Base-by-base conservation (phyloP, 768 basidiomycete genomes). In the Exsudoporus frostii region DNA sequence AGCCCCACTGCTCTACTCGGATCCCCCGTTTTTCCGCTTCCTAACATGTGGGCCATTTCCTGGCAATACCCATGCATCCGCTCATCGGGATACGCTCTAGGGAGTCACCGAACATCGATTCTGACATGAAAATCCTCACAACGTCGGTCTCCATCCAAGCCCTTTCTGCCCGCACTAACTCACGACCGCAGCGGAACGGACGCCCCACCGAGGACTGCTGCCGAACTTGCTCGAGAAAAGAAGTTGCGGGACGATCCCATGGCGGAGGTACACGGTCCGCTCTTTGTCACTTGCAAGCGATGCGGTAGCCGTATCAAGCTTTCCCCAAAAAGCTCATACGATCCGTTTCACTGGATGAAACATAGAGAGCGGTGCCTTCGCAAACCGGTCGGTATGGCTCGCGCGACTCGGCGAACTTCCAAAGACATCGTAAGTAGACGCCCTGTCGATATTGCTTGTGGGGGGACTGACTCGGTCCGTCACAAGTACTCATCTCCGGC, bases 291-390 rank as follows among this genome's bases (percentile, higher is more conserved):
- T 50, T 87, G 85, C 70, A 73, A 70, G 55, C 75, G 76, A 48
- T 88, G 86, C 66, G 73, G 75, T 34, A 69, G 61, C 27, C 69
- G 72, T 14, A 86, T 88, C 68, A 85, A 85, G 65, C 79, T 88
- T 25, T 87, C 85, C 15, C 67, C 74, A 30, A 88, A 87, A 69
- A 85, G 83, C 66, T 74, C 74, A 20, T 88, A 78, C 59, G 86
- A 88, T 60, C 75, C 77, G 29, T 79, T 79, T 60, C 86, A 88
- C 66, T 88, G 86, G 86, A 65, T 71, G 41, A 83, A 79, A 57
- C 86, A 88, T 61, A 75, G 81, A 30, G 73, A 74, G 37, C 76
- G 85, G 29, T 88, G 86, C 65, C 64, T 81, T 49, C 82, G 77
- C 68, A 78, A 75, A 53, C 56, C 68, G 2, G 62, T 69, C n/a